Evolutionary conservation across 2,329 filamentous ascomycete genomes (phyloP), one percentile per base, ranked within the genome.

Genomic region (Metarhizium humberi): DNA sequence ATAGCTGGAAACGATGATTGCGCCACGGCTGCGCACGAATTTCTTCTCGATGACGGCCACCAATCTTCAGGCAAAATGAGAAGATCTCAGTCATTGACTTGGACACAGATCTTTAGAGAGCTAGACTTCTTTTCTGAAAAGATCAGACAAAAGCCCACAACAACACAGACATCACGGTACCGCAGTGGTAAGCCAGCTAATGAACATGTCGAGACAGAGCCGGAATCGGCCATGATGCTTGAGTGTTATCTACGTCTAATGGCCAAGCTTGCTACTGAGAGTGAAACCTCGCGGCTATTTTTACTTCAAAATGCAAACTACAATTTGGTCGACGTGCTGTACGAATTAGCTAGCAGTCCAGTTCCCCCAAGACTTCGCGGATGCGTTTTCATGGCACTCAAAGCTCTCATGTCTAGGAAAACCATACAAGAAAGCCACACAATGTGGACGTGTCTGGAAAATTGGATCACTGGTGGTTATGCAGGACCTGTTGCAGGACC

Each of bases 161-260:
- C 67, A 13, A 64, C 68, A 10, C 69, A 71, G 42, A 63, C 68
- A 8, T 61, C 65, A 40, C 63, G 69, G 51, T 80, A 81, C 63
- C 78, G 84, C 58, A 69, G 78, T 54, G 78, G 80, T 50, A 86
- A 89, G 67, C 75, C 81, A 49, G 75, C 81, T 47, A 76, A 75
- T 18, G 85, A 87, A 48, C 80, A 87, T 57, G 84, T 90, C 57
- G 91, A 95, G 67, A 78, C 80, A 32, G 92, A 96, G 66, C 89
- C 91, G 4, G 95, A 99, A 69, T 95, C 90, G 45, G 86, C 87
- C n/a, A 88, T 96, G 72, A 96, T 99, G 90, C 78, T 99, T 32
- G 91, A 96, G 66, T 92, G 90, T 62, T 97, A 97, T 67, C 78
- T 99, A 53, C 85, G 92, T 34, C 79, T 99, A 5, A 88, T 96